Base-by-base conservation (phyloP, 805 yeast species). In the Hemisphaericaspora nanyangensis region DNA sequence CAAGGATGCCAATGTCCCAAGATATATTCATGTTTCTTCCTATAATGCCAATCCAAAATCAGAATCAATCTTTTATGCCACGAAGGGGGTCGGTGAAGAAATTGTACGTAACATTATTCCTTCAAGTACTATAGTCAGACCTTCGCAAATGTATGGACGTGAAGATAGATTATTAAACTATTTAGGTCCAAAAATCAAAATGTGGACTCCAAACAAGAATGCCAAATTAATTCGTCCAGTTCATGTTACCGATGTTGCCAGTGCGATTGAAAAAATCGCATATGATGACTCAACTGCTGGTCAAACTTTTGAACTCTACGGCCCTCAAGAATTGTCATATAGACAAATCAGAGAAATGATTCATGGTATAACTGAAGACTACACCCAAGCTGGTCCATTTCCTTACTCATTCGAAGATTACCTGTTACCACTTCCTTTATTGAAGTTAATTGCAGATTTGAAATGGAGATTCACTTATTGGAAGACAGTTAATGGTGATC, bases 251-350 rank as follows among this genome's bases (percentile, higher is more conserved):
- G 95, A 87, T 56, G 89, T 86, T 41, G 91, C 93, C 17, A 68
- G 74, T 47, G 95, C 85, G 4, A 69, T 87, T 49, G 93, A 84
- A 66, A 74, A 69, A 49, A 85, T 87, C 50, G 90, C 86, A 7
- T 86, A 67, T 58, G 90, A 87, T 58, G 95, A 87, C 60, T 68
- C 85, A 38, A 86, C 95, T 16, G 72, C 72, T 11, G 95, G 95
- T 44, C 74, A 83, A 61, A 72, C 82, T 36, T 87, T 63, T 61
- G 95, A 87, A 64, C 72, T 87, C 47, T 70, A 65, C 52, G 95
- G 95, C 10, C 75, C 80, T n/a, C 84, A 84, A 60, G 68, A 72
- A 51, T 76, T 79, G 59, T 57, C 81, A 8, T 71, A 74, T 52
- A 61, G 62, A 42, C 85, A 85, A 57, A 73, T 87, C 46, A 75